phyloP scores from a whole-genome alignment of 345 rosid species.

The Kandelia obovata region DNA sequence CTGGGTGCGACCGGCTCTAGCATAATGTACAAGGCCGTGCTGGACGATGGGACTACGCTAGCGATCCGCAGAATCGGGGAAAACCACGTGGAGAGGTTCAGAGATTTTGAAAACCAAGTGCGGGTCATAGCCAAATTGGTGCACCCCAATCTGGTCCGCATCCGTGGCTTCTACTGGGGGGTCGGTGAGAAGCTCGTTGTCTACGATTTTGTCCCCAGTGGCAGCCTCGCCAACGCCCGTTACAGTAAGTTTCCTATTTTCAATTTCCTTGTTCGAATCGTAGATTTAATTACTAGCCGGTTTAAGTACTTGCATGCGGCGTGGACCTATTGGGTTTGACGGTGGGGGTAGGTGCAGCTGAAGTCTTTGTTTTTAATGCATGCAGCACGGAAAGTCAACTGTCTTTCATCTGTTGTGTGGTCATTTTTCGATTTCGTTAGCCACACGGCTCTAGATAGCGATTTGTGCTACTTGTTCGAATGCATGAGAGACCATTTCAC shows the following conservation, averaged over 20 bases:
- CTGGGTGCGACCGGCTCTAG: constrained; percentile 92
- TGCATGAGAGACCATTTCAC: background rate
- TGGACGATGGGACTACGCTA: constrained; percentile 73
- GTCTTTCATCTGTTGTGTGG: constrained; percentile 8
- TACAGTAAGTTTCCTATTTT: constrained; percentile 52
- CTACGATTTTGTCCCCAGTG: constrained; percentile 31
- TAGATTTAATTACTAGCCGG: too few relatives aligned
- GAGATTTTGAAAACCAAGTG: constrained; percentile 76
- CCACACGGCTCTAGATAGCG: constrained; percentile 41
- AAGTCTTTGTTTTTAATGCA: constrained; percentile 53
- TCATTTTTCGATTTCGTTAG: constrained; percentile 23
- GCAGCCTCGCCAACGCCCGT: constrained; percentile 58
- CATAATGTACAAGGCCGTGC: constrained; percentile 89
- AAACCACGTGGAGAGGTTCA: constrained; percentile 67
- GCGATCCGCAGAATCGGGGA: constrained; percentile 94
- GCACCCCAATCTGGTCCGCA: constrained; percentile 83
- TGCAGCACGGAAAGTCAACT: constrained; percentile 20
- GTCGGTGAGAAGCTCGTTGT: constrained; percentile 32
- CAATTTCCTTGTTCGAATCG: background rate
- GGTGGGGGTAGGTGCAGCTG: constrained; percentile 54
- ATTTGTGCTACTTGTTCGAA: constrained; percentile 10
- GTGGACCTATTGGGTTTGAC: constrained; percentile 16
- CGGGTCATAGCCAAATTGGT: constrained; percentile 72
- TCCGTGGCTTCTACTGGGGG: constrained; percentile 60
- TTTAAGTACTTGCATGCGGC: constrained; percentile 23